These are phyloP conservation scores for Gorgonomyces haynaldii DNA, from an alignment of 192 early-diverging fungal species.

Conservation along the genomic window DNA sequence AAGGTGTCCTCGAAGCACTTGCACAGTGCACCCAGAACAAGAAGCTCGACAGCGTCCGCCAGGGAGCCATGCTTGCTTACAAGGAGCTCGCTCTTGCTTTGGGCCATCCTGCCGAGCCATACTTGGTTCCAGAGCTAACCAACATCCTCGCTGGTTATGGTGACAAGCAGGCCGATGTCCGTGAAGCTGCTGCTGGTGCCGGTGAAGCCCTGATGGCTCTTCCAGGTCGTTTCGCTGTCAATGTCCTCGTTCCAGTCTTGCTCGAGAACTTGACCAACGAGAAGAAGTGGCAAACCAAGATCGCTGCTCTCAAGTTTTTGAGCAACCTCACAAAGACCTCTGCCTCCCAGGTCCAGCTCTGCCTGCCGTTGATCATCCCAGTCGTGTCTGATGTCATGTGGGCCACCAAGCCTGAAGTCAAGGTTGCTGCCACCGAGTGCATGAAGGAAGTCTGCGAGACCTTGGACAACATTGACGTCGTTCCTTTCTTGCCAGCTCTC, in stretches of 20 bases:
- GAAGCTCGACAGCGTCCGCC: conserved; percentile 51
- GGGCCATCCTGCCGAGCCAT: conserved; percentile 53
- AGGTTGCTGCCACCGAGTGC: conserved; percentile 48
- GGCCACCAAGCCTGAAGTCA: conserved; percentile 69
- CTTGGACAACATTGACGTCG: conserved; percentile 70
- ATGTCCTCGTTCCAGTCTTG: conserved; percentile 51
- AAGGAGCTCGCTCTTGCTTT: conserved; percentile 43
- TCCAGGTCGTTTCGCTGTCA: conserved; percentile 25
- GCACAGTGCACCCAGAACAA: conserved; percentile 54
- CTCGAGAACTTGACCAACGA: conserved; percentile 58
- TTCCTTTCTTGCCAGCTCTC: conserved; percentile 61
- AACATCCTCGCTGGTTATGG: conserved; percentile 45
- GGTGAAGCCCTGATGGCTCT: conserved; percentile 31
- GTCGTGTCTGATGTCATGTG: conserved; percentile 65
- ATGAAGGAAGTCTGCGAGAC: conserved; percentile 58
- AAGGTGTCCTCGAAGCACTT: conserved; percentile 47
- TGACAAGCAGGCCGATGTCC: conserved; percentile 36
- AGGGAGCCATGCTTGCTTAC: conserved; percentile 51
- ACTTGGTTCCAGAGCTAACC: conserved; percentile 50
- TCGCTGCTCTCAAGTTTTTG: conserved; percentile 35
- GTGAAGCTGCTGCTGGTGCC: conserved; percentile 27
- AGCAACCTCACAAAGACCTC: conserved; percentile 29
- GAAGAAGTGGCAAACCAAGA: conserved; percentile 66
- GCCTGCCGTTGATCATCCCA: conserved; percentile 52
- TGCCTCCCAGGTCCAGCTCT: conserved; percentile 32